These are phyloP conservation scores for Puccinia triticina DNA, from an alignment of 1,284 basidiomycete genomes.

Conservation along the genomic window DNA sequence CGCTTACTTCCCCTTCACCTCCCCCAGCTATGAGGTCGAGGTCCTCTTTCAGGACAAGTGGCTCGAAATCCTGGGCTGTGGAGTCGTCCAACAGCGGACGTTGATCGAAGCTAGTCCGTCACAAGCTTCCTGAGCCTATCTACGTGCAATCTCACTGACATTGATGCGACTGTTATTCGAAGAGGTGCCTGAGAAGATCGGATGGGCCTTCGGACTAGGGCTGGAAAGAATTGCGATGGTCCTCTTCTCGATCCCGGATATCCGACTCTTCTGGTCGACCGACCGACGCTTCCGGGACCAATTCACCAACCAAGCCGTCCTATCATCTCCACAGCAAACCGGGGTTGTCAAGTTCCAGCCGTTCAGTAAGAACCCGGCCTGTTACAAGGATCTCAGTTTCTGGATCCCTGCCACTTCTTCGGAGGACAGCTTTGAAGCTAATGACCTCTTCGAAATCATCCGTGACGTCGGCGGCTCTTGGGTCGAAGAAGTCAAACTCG, in stretches of 20 bases:
- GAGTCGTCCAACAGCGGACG: constrained; percentile 86
- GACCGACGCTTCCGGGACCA: constrained; percentile 87
- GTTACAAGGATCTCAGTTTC: constrained; percentile 50
- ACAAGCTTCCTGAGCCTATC: not conserved
- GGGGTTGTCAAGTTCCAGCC: constrained; percentile 66
- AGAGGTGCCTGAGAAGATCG: constrained; percentile 81
- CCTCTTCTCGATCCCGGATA: constrained; percentile 94
- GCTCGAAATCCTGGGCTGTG: constrained; percentile 94
- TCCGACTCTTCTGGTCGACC: constrained; percentile 96
- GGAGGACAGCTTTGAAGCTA: constrained; percentile 73
- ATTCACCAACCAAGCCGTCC: constrained; percentile 64
- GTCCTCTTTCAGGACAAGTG: constrained; percentile 93
- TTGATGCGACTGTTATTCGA: not conserved
- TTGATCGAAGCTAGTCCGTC: constrained; percentile 79
- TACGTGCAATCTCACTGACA: not conserved
- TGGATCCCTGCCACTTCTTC: constrained; percentile 34
- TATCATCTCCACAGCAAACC: constrained; percentile 62
- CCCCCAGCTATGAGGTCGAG: constrained; percentile 96
- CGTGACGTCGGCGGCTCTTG: constrained; percentile 88
- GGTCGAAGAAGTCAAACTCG: constrained; percentile 82
- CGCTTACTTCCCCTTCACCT: constrained; percentile 96
- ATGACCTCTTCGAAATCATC: constrained; percentile 94
- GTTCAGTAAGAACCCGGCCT: constrained; percentile 47
- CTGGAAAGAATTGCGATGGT: constrained; percentile 98
- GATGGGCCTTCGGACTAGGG: constrained; percentile 98